phyloP scores from a whole-genome alignment of 768 basidiomycete genomes.

The Sistotremastrum suecicum region DNA sequence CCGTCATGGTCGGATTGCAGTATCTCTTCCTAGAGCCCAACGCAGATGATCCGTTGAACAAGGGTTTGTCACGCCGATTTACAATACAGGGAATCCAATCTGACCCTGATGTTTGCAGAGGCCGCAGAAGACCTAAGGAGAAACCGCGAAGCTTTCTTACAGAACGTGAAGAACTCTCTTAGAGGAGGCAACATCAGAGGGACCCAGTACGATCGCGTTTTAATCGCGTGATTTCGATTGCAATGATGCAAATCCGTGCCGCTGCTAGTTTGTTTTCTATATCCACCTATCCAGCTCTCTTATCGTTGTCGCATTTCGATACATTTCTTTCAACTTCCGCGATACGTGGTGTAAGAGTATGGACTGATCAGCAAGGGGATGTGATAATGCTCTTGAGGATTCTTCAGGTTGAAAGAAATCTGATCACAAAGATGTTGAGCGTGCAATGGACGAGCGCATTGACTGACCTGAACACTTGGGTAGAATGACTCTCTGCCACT shows the following conservation, averaged over 20 bases:
- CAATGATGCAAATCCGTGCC: conserved; percentile 19
- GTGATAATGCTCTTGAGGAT: conserved; percentile 76
- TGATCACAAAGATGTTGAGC: conserved; percentile 15
- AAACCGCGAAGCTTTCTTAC: conserved; percentile 69
- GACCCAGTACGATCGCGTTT: conserved; percentile 66
- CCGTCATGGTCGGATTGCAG: conserved; percentile 96
- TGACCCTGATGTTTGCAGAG: conserved; percentile 35
- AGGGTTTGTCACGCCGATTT: conserved; percentile 45
- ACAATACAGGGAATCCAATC: conserved; percentile 2
- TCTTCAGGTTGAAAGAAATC: conserved; percentile 66
- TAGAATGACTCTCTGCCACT: conserved; percentile 62
- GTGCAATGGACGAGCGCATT: neutral
- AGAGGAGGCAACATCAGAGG: conserved; percentile 67
- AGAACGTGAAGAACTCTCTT: conserved; percentile 83
- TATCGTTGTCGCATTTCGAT: neutral
- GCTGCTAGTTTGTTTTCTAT: conserved; percentile 6
- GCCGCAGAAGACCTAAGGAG: conserved; percentile 89
- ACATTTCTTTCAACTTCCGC: conserved; percentile 51
- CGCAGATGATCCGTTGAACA: conserved; percentile 96
- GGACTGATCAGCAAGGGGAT: conserved; percentile 88
- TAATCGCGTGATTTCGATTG: conserved; percentile 11
- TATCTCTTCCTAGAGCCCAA: conserved; percentile 98
- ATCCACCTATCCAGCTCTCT: conserved; percentile 13
- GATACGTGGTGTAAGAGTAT: conserved; percentile 83
- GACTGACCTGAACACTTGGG: conserved; percentile 75